Conservation (phyloP, 139 green algal genomes). For the Nannochloris sp. region DNA sequence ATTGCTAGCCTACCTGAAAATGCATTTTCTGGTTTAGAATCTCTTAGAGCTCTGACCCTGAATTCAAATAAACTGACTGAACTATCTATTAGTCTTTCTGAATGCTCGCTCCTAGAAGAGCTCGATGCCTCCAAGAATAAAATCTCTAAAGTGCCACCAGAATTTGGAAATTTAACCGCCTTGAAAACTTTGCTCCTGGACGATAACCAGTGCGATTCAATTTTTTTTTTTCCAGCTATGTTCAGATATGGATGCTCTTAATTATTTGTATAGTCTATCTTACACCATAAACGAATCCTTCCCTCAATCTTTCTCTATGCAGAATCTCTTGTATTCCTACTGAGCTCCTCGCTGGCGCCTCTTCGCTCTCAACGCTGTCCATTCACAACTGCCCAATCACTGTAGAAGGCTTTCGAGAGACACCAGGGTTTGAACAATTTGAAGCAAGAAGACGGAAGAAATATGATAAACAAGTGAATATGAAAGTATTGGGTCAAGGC, state of each 20-base stretch:
- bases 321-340: conserved; percentile 31
- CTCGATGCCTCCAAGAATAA: conserved; percentile 29
- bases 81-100: conserved; percentile 24
- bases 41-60: conserved; percentile 13
- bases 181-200: conserved; percentile 20
- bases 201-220: conserved; percentile 21
- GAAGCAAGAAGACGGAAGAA: conserved; percentile 37
- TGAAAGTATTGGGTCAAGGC: conserved; percentile 22
- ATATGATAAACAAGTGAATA: conserved; percentile 49
- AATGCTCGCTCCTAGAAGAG: conserved; percentile 18
- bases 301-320: neutral
- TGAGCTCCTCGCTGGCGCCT: conserved; percentile 30
- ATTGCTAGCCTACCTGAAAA: conserved; percentile 1
- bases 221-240: neutral
- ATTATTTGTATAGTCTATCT: too few species aligned
- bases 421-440: conserved; percentile 30
- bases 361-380: conserved; percentile 29
- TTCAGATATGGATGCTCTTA: too few species aligned
- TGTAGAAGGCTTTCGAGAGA: conserved; percentile 37
- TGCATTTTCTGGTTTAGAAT: neutral
- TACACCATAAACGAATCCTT: too few species aligned
- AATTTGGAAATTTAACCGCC: conserved; percentile 14
- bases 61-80: conserved; percentile 12
- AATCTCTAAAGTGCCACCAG: conserved; percentile 24
- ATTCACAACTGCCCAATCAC: conserved; percentile 57